Evolutionary conservation across 2,329 filamentous ascomycete species (phyloP).

Genomic region (Chaetomiaceae sp.): DNA sequence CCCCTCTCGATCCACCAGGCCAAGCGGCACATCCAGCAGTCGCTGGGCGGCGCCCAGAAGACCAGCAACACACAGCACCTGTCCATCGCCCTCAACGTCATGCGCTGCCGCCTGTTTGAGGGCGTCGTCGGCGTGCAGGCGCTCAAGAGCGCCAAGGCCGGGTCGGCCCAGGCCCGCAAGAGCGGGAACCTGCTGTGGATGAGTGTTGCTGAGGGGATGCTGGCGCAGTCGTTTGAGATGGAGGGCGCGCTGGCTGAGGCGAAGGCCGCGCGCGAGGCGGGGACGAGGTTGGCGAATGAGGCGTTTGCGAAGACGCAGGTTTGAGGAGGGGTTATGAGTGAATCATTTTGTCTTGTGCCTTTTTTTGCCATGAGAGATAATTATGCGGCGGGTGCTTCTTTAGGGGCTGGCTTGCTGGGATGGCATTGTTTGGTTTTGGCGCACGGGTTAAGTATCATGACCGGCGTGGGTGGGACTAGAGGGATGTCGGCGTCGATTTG

Average conservation of each 20-base stretch:
- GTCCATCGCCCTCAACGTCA: slow-evolving; percentile 78
- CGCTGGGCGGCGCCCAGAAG: slow-evolving; percentile 63
- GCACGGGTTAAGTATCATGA: neutral
- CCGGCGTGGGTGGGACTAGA: neutral
- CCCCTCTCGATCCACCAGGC: slow-evolving; percentile 66
- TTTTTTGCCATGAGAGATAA: neutral
- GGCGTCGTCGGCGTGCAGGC: slow-evolving; percentile 77
- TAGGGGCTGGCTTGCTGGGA: neutral
- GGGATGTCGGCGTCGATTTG: neutral
- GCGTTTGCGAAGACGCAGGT: slow-evolving; percentile 20
- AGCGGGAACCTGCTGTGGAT: slow-evolving; percentile 71
- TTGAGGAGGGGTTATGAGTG: no score
- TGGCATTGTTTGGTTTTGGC: slow-evolving; percentile 5
- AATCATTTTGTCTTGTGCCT: no score
- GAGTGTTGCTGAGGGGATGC: slow-evolving; percentile 74
- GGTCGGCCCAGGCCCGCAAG: slow-evolving; percentile 61
- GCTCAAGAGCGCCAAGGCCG: slow-evolving; percentile 68
- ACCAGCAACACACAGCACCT: slow-evolving; percentile 74
- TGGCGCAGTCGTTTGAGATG: slow-evolving; percentile 69
- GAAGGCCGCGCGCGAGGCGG: slow-evolving; percentile 9
- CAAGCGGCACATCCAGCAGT: slow-evolving; percentile 71
- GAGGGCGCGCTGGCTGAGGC: slow-evolving; percentile 45
- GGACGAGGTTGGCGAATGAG: slow-evolving; percentile 22
- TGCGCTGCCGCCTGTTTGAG: slow-evolving; percentile 77
- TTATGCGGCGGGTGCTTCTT: neutral